phyloP scores from a whole-genome alignment of 1,139 yeast genomes.

The Taphrina wiesneri region DNA sequence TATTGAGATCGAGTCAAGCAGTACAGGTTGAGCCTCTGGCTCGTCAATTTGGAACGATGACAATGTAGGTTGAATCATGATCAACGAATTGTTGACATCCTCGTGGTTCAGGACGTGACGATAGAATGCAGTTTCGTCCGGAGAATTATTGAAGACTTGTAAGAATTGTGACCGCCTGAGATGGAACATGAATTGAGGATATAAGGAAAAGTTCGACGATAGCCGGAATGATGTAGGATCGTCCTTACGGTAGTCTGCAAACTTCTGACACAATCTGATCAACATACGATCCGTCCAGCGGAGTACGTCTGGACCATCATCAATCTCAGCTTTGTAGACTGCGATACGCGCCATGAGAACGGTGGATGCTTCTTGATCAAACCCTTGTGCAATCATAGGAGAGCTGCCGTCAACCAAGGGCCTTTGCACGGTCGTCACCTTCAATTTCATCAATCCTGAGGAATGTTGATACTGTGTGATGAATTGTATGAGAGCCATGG shows the following conservation, averaged over 20 bases:
- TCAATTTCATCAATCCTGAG: slow-evolving; percentile 65
- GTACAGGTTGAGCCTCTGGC: slow-evolving; percentile 74
- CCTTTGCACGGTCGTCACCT: slow-evolving; percentile 86
- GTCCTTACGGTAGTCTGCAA: slow-evolving; percentile 83
- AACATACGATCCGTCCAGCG: slow-evolving; percentile 86
- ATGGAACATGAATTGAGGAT: slow-evolving; percentile 95
- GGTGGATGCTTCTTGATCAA: slow-evolving; percentile 98
- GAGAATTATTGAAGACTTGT: slow-evolving; percentile 95
- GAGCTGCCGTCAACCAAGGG: slow-evolving; percentile 57
- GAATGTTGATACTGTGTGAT: slow-evolving; percentile 73
- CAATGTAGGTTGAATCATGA: slow-evolving; percentile 95
- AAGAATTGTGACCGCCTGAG: slow-evolving; percentile 94
- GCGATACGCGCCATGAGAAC: slow-evolving; percentile 93
- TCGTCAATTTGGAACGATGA: slow-evolving; percentile 82
- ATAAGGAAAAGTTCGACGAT: slow-evolving; percentile 75
- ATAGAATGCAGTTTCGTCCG: slow-evolving; percentile 97
- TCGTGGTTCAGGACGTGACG: slow-evolving; percentile 89
- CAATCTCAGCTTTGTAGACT: slow-evolving; percentile 80
- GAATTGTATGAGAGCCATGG: slow-evolving; percentile 60
- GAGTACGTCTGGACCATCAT: slow-evolving; percentile 69
- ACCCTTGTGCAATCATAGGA: slow-evolving; percentile 60
- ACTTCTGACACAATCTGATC: slow-evolving; percentile 79
- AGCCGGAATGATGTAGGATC: slow-evolving; percentile 74
- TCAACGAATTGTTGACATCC: slow-evolving; percentile 87
- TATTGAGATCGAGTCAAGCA: slow-evolving; percentile 88